phyloP scores from a whole-genome alignment of 371 early-diverging fungal genomes.

The Syncephalastrum contaminatum region DNA sequence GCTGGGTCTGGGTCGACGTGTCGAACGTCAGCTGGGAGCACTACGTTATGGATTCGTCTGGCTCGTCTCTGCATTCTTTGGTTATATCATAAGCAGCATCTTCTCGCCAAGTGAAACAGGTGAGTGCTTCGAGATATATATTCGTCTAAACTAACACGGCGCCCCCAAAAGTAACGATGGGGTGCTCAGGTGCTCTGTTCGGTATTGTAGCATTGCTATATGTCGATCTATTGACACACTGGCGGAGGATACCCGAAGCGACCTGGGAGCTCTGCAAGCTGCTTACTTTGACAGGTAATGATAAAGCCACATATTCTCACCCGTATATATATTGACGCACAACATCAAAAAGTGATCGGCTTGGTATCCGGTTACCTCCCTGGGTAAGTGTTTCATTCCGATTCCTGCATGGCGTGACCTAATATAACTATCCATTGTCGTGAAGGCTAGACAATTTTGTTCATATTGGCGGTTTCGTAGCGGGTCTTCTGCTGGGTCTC shows the following conservation, averaged over 20 bases:
- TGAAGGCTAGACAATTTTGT: slow-evolving; percentile 29
- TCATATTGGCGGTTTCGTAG: slow-evolving; percentile 38
- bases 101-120: slow-evolving; percentile 44
- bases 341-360: slow-evolving; percentile 8
- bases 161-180: slow-evolving; percentile 56
- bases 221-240: slow-evolving; percentile 73
- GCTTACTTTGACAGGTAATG: slow-evolving; percentile 11
- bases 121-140: not conserved
- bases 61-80: slow-evolving; percentile 67
- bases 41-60: slow-evolving; percentile 57
- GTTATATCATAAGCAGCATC: slow-evolving; percentile 73
- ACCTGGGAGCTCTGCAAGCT: slow-evolving; percentile 63
- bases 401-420: not conserved
- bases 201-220: slow-evolving; percentile 69
- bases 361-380: slow-evolving; percentile 26
- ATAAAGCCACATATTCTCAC: not conserved
- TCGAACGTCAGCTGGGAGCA: slow-evolving; percentile 73
- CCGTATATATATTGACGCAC: not conserved
- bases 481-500: slow-evolving; percentile 27
- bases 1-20: slow-evolving; percentile 54
- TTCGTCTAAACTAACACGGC: too few species aligned
- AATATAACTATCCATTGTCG: not conserved
- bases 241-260: slow-evolving; percentile 62
- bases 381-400: slow-evolving; percentile 15
- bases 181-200: slow-evolving; percentile 76